phyloP scores from a whole-genome alignment of 306 rosid genomes.

The Medicago truncatula region MtrunA17r5.0-ANR NC_053046.1:8985001-8985500 shows the following conservation, averaged over 20 bases:
- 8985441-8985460: slow-evolving; percentile 67
- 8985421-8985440: slow-evolving; percentile 83
- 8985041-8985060: slow-evolving; percentile 16
- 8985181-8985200: slow-evolving; percentile 86
- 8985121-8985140: slow-evolving; percentile 35
- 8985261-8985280: slow-evolving; percentile 65
- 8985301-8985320: slow-evolving; percentile 89
- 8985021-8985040: slow-evolving; percentile 31
- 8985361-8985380: slow-evolving; percentile 90
- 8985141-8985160: slow-evolving; percentile 32
- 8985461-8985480: slow-evolving; percentile 63
- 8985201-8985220: slow-evolving; percentile 98
- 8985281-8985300: slow-evolving; percentile 92
- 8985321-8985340: slow-evolving; percentile 78
- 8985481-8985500: slow-evolving; percentile 63
- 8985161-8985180: slow-evolving; percentile 87
- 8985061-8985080: slow-evolving; percentile 13
- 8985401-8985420: slow-evolving; percentile 93
- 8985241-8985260: slow-evolving; percentile 90
- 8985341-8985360: slow-evolving; percentile 92
- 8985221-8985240: slow-evolving; percentile 81
- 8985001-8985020: not conserved
- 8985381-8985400: slow-evolving; percentile 78
- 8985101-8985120: slow-evolving; percentile 18
- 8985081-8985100: not conserved